A percentile compares a stretch with the other conserved stretches of the same genome.
Evolutionary conservation across 306 rosid genomes (phyloP).

Genomic region (Carpinus fangiana): DNA sequence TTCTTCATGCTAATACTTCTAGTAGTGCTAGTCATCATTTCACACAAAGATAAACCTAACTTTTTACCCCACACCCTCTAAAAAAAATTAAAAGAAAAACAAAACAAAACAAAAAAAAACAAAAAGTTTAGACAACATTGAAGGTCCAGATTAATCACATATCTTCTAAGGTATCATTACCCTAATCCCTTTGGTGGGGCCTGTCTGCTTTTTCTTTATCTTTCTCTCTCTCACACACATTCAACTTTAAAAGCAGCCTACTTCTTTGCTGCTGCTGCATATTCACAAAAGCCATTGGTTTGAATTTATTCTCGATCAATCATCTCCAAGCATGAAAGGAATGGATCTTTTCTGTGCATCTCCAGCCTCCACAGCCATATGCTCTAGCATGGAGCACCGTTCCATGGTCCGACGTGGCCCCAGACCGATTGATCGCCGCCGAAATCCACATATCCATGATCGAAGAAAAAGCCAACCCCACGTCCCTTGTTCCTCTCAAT

Average conservation of each 20-base stretch:
- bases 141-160: slow-evolving; percentile 36
- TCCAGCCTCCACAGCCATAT: slow-evolving; percentile 64
- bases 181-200: slow-evolving; percentile 33
- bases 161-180: slow-evolving; percentile 32
- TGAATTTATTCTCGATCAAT: background rate
- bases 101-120: no score
- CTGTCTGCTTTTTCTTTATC: slow-evolving; percentile 14
- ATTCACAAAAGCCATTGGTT: slow-evolving; percentile 5
- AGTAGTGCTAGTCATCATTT: slow-evolving; percentile 55
- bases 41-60: slow-evolving; percentile 39
- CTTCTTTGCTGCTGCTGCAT: background rate
- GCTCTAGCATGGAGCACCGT: slow-evolving; percentile 52
- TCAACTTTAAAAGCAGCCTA: slow-evolving; percentile 23
- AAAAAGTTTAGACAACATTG: slow-evolving; percentile 20
- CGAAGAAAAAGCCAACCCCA: slow-evolving; percentile 37
- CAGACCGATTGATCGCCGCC: slow-evolving; percentile 24
- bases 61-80: slow-evolving; percentile 20
- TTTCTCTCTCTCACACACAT: slow-evolving; percentile 4
- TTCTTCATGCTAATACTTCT: slow-evolving; percentile 31
- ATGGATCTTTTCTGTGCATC: slow-evolving; percentile 72
- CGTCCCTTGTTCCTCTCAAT: slow-evolving; percentile 70
- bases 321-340: slow-evolving; percentile 45
- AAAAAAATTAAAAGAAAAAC: background rate
- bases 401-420: slow-evolving; percentile 37
- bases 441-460: slow-evolving; percentile 20